Base-by-base conservation (phyloP, 768 basidiomycete genomes). In the Pleurotus djamor region DNA sequence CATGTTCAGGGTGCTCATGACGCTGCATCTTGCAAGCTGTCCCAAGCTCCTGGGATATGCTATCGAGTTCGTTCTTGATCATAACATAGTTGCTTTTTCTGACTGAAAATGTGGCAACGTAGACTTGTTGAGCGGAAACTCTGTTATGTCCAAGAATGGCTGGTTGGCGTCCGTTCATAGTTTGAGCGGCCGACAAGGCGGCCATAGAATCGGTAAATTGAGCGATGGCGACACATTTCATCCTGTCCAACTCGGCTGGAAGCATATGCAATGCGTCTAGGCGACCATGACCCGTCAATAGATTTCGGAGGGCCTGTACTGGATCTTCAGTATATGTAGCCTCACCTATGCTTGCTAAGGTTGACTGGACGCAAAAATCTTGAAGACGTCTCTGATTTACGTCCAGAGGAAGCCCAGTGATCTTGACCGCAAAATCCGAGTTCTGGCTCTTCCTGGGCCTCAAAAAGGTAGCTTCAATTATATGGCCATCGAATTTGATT, bases 381-480 rank as follows among this genome's bases (percentile, higher is more conserved):
- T 71, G 65, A 21, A 83, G 49, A 4, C 76, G 72, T 9, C 65
- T 64, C 38, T 68, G 65, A 28, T 72, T 67, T 2, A 69, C 64
- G 50, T 69, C 63, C 2, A 70, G 48, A 13, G 81, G 76, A n/a
- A 87, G 66, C 21, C 75, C 76, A 32, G 72, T 75, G 38, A 87
- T 63, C 48, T 76, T 73, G 47, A 85, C 71, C 8, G 76, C 71
- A 61, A 76, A 83, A 3, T 72, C 67, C 36, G 69, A 61, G 32
- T 64, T 72, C 61, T 80, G 76, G 12, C 50, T 48, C 17, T 66
- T 69, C 35, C 63, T 66, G 3, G 77, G 73, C 16, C 70, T 63
- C n/a, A 68, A 63, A 65, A 80, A 80, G 4, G 69, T 61, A 0
- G 79, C 76, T 16, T 70, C 71, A 51, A 86, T 68, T 54, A 68